Evolutionary conservation across 306 rosid genomes (phyloP).

Genomic region (Medicago truncatula): MtrunA17r5.0-ANR NC_053043.1:29665501-29666000

Average conservation of each 20-base stretch:
- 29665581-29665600: no score
- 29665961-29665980: slow-evolving; percentile 38
- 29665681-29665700: slow-evolving; percentile 24
- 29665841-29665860: slow-evolving; percentile 50
- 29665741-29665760: slow-evolving; percentile 54
- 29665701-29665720: slow-evolving; percentile 42
- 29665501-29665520: no score
- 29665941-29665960: slow-evolving; percentile 47
- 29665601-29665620: no score
- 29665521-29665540: no score
- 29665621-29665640: slow-evolving; percentile 14
- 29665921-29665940: slow-evolving; percentile 58
- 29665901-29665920: slow-evolving; percentile 50
- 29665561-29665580: no score
- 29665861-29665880: slow-evolving; percentile 52
- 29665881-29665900: slow-evolving; percentile 52
- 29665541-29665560: no score
- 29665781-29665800: slow-evolving; percentile 44
- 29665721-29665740: slow-evolving; percentile 51
- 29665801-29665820: slow-evolving; percentile 32
- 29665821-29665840: slow-evolving; percentile 61
- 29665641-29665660: slow-evolving; percentile 20
- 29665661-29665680: slow-evolving; percentile 27
- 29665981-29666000: background rate
- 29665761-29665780: slow-evolving; percentile 51